Evolutionary conservation across 2,329 filamentous ascomycete genomes (phyloP).

Genomic region (Phialophora tarda): DNA sequence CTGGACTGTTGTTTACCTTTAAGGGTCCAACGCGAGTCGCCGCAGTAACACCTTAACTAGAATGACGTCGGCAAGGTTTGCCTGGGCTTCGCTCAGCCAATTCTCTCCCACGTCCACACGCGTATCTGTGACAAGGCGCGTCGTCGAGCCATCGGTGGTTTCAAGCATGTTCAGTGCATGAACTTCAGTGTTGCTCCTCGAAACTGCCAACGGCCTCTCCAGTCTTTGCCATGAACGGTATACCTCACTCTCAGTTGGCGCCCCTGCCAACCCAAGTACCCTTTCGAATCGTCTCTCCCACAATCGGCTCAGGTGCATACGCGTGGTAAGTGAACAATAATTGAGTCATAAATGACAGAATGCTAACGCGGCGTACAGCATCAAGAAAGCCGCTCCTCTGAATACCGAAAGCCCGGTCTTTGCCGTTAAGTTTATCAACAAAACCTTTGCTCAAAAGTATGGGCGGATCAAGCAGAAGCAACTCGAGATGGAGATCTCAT

Average conservation of each 20-base stretch:
- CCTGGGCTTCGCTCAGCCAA: slow-evolving; percentile 11
- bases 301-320: slow-evolving; percentile 95
- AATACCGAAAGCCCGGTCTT: slow-evolving; percentile 76
- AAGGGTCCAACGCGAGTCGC: slow-evolving; percentile 11
- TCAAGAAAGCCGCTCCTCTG: slow-evolving; percentile 88
- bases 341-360: slow-evolving; percentile 39
- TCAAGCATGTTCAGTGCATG: slow-evolving; percentile 7
- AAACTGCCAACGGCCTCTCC: background rate
- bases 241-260: slow-evolving; percentile 78
- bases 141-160: slow-evolving; percentile 1
- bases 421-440: slow-evolving; percentile 98
- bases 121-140: slow-evolving; percentile 15
- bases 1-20: slow-evolving; percentile 15
- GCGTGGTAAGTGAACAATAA: slow-evolving; percentile 70
- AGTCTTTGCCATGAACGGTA: slow-evolving; percentile 33
- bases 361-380: slow-evolving; percentile 58
- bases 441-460: slow-evolving; percentile 87
- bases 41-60: slow-evolving; percentile 23
- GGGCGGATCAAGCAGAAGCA: slow-evolving; percentile 89
- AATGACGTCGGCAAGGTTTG: slow-evolving; percentile 16
- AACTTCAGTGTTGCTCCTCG: slow-evolving; percentile 9
- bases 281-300: slow-evolving; percentile 94
- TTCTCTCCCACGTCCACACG: slow-evolving; percentile 1
- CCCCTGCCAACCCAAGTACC: slow-evolving; percentile 78
- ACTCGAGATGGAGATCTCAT: slow-evolving; percentile 85